Base-by-base conservation (phyloP, 1,139 yeast genomes). In the Geotrichum restrictum region DNA sequence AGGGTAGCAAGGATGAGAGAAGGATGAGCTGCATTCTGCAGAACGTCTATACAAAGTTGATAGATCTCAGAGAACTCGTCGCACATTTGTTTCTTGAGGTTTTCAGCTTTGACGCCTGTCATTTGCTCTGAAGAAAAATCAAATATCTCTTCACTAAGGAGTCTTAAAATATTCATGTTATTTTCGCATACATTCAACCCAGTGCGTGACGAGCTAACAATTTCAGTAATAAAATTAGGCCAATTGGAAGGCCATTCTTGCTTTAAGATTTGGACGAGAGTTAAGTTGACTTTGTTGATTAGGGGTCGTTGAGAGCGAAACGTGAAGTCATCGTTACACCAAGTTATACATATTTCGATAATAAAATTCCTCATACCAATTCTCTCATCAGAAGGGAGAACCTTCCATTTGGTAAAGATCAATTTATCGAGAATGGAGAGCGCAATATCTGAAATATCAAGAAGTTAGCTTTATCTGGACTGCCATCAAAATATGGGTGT, bases 171-270 rank as follows among this genome's bases (percentile, higher is more conserved):
- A 59, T 84, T 82, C 98, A 93, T 93, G 70, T 93, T 93, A 72
- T 93, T 93, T 70, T 93, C 98, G 74, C 98, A 94, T 48, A 93
- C 96, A 63, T 89, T 91, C 69, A 86, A 81, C 41, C 95, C 85
- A 18, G 94, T 82, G 58, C 88, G 81, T 50, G 95, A 85, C 59
- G 95, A 84, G 58, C 79, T 79, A 43, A 93, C 94, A 58, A 93
- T 80, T 68, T 94, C 98, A 13, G 98, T 96, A 51, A 93, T 85
- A 64, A 94, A 93, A 62, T 86, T 88, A 21, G 98, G 98, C 99
- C 99, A 93, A 67, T 89, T 87, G 62, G 84, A 89, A 39, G 99
- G 99, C 99, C 99, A 93, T 68, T 93, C 99, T 71, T 94, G 98
- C 67, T 93, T 93, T 65, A 93, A 80, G 50, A 93, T 84, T 65